Percentiles rank a stretch among this genome's conserved stretches.
Conservation (phyloP, 1,139 yeast genomes). For the Geotrichum reessii region DNA sequence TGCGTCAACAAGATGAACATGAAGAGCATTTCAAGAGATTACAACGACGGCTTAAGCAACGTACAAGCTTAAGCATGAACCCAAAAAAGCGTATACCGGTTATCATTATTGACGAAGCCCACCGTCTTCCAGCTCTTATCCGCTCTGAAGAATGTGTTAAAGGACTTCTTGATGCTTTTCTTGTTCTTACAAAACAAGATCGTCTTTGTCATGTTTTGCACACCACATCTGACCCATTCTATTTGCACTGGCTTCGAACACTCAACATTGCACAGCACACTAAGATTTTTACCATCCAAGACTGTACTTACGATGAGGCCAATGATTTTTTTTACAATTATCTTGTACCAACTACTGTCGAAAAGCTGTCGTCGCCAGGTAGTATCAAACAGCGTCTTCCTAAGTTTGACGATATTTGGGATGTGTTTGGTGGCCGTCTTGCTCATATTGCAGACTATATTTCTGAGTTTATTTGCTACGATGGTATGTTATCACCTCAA, state of each 20-base stretch:
- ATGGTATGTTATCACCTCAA: conserved; percentile 20
- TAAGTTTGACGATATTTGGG: conserved; percentile 21
- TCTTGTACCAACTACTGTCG: conserved; percentile 20
- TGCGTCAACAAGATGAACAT: conserved; percentile 9
- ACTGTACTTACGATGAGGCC: conserved; percentile 20
- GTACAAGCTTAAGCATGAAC: conserved; percentile 14
- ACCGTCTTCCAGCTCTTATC: conserved; percentile 20
- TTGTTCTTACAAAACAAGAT: conserved; percentile 24
- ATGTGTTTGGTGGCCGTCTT: conserved; percentile 22
- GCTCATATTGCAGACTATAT: conserved; percentile 22
- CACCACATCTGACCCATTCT: conserved; percentile 24
- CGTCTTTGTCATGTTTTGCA: conserved; percentile 24
- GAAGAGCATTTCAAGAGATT: not conserved
- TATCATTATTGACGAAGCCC: conserved; percentile 23
- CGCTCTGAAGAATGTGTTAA: conserved; percentile 18
- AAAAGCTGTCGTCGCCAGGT: conserved; percentile 22
- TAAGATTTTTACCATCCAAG: conserved; percentile 22
- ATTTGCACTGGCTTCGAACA: conserved; percentile 21
- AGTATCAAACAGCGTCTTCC: conserved; percentile 19
- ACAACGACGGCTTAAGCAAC: conserved; percentile 9
- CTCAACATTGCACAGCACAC: conserved; percentile 21
- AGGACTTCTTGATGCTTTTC: conserved; percentile 20
- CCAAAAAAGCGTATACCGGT: conserved; percentile 20
- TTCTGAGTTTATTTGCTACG: conserved; percentile 21
- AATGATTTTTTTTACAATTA: conserved; percentile 15